These are phyloP conservation scores for Candida oleophila DNA, from an alignment of 805 yeast species.

Conservation along the genomic window DNA sequence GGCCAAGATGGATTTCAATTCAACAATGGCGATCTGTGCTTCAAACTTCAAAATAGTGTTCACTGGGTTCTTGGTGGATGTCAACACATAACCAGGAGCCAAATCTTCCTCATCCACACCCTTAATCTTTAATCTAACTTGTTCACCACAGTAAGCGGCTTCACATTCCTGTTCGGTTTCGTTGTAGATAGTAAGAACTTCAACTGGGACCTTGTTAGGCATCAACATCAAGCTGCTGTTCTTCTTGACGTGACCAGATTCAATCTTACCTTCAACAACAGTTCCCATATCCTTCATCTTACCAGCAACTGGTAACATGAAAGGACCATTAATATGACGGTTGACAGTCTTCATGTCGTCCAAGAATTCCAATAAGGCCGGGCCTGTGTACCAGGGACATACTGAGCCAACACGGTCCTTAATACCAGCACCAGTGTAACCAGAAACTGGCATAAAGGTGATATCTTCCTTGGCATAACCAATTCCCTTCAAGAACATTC, in stretches of 20 bases:
- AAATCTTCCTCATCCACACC: slow-evolving; percentile 98
- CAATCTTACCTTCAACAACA: slow-evolving; percentile 96
- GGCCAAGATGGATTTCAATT: slow-evolving; percentile 89
- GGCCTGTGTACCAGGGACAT: slow-evolving; percentile 95
- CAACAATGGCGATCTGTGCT: slow-evolving; percentile 96
- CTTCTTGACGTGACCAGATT: slow-evolving; percentile 89
- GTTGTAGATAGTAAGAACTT: slow-evolving; percentile 82
- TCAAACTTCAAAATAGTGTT: slow-evolving; percentile 87
- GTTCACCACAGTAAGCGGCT: slow-evolving; percentile 93
- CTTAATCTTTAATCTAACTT: slow-evolving; percentile 87
- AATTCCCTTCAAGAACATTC: slow-evolving; percentile 75
- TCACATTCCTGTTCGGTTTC: slow-evolving; percentile 96
- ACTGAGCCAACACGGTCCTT: slow-evolving; percentile 76
- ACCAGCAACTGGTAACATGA: slow-evolving; percentile 93
- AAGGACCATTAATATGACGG: slow-evolving; percentile 90
- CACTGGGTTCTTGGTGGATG: slow-evolving; percentile 84
- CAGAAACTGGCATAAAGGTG: slow-evolving; percentile 94
- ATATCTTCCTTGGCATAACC: slow-evolving; percentile 90
- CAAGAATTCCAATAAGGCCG: slow-evolving; percentile 84
- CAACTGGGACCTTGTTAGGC: slow-evolving; percentile 88
- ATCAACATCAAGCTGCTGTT: slow-evolving; percentile 73
- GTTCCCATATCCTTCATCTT: slow-evolving; percentile 98
- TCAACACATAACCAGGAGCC: slow-evolving; percentile 85
- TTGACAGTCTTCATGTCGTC: slow-evolving; percentile 78
- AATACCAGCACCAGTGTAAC: slow-evolving; percentile 95